Conservation (phyloP, 805 yeast species). For the Zygosaccharomyces bailii region DNA sequence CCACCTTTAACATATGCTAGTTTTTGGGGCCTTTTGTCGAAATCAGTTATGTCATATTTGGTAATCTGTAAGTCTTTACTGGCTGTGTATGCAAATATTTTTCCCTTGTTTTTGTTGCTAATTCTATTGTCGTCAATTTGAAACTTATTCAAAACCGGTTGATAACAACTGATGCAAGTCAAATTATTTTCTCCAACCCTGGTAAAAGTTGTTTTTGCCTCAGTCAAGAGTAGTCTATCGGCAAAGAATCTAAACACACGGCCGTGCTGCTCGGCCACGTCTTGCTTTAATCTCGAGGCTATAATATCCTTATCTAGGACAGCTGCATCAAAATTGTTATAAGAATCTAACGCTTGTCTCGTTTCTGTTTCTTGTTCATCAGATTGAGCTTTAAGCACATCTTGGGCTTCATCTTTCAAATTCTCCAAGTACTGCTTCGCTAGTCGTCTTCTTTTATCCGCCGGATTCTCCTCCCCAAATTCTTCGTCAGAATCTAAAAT, state of each 20-base stretch:
- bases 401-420: constrained; percentile 57
- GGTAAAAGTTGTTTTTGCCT: constrained; percentile 42
- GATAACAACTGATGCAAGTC: constrained; percentile 43
- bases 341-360: constrained; percentile 35
- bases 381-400: constrained; percentile 30
- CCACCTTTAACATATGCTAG: constrained; percentile 68
- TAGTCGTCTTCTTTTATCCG: constrained; percentile 89
- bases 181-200: constrained; percentile 61
- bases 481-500: constrained; percentile 68
- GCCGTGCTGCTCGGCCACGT: constrained; percentile 89
- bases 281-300: constrained; percentile 73
- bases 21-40: constrained; percentile 58
- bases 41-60: constrained; percentile 69
- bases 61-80: constrained; percentile 78
- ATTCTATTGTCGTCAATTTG: constrained; percentile 23
- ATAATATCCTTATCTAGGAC: constrained; percentile 87
- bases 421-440: constrained; percentile 90
- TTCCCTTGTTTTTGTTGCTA: constrained; percentile 51
- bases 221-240: constrained; percentile 43
- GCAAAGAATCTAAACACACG: constrained; percentile 68
- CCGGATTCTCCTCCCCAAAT: constrained; percentile 71
- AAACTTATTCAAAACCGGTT: constrained; percentile 36
- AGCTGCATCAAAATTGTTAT: constrained; percentile 73
- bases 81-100: constrained; percentile 63
- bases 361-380: constrained; percentile 17